Conservation (phyloP, 1,284 basidiomycete species). For the Pseudozyma flocculosa region DNA sequence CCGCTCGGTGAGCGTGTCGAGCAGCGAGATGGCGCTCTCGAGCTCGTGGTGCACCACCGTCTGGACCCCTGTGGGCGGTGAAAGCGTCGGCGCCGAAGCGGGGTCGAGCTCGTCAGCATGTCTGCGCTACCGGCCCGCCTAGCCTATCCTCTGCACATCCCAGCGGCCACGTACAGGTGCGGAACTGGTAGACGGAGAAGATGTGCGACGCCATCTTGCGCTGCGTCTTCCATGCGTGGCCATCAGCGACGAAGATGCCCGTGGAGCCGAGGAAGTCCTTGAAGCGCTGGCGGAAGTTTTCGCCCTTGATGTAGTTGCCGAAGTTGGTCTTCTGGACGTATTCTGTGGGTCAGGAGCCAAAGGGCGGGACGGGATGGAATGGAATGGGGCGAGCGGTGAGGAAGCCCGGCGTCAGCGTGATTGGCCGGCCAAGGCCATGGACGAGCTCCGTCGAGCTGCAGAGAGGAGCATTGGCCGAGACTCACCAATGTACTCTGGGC, state of each 20-base stretch:
- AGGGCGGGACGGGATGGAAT: background rate
- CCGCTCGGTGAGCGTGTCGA: constrained; percentile 20
- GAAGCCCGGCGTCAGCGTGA: background rate
- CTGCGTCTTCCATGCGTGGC: constrained; percentile 45
- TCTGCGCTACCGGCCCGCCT: too few species aligned
- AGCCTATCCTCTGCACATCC: too few species aligned
- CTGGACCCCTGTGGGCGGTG: too few species aligned
- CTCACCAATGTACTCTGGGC: constrained; percentile 31
- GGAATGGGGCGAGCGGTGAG: background rate
- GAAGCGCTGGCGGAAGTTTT: constrained; percentile 22
- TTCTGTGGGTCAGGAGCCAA: constrained; percentile 1
- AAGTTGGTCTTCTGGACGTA: constrained; percentile 48
- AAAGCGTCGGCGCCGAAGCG: too few species aligned
- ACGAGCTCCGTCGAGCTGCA: background rate
- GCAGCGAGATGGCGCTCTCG: constrained; percentile 14
- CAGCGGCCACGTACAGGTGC: too few species aligned
- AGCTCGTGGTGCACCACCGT: constrained; percentile 33
- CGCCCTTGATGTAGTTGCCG: constrained; percentile 35
- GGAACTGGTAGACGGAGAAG: constrained; percentile 43
- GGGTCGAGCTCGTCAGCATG: too few species aligned
- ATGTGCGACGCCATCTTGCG: constrained; percentile 48
- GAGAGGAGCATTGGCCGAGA: too few species aligned
- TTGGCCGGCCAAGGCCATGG: background rate
- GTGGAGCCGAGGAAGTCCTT: constrained; percentile 32
- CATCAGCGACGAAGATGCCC: constrained; percentile 52